These are phyloP conservation scores for Rubus parviflorus DNA, from an alignment of 306 rosid genomes.

Conservation along the genomic window DNA sequence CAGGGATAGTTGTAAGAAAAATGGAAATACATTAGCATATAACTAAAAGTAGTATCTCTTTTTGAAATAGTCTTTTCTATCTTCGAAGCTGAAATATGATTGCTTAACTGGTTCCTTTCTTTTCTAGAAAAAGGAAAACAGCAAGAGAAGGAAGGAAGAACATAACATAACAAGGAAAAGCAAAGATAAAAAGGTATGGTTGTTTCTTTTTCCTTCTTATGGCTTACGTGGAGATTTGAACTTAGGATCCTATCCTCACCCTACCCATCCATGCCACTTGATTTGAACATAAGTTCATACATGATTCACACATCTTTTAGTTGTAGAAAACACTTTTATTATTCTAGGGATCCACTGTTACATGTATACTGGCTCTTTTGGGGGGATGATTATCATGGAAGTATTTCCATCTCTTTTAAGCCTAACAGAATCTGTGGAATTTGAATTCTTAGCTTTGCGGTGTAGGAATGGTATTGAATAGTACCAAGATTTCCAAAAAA, in stretches of 20 bases:
- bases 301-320: neutral
- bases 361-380: neutral
- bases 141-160: conserved; percentile 97
- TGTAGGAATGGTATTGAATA: neutral
- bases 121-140: conserved; percentile 87
- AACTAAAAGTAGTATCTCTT: neutral
- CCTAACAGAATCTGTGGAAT: neutral
- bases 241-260: neutral
- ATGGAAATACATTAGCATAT: conserved; percentile 8
- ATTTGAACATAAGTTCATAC: neutral
- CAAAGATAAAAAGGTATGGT: conserved; percentile 84
- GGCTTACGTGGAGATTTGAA: neutral
- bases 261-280: neutral
- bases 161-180: conserved; percentile 70
- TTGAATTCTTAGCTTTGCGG: neutral
- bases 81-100: conserved; percentile 1
- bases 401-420: neutral
- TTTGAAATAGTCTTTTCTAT: neutral
- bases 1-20: conserved; percentile 9
- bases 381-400: neutral
- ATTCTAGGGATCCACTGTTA: neutral
- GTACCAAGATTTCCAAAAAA: neutral
- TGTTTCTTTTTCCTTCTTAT: conserved; percentile 1
- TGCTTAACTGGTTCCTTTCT: conserved; percentile 14
- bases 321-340: neutral